These are phyloP conservation scores for Dictyostelium brefeldianum DNA, from an alignment of 78 protist species.

Conservation along the genomic window DNA sequence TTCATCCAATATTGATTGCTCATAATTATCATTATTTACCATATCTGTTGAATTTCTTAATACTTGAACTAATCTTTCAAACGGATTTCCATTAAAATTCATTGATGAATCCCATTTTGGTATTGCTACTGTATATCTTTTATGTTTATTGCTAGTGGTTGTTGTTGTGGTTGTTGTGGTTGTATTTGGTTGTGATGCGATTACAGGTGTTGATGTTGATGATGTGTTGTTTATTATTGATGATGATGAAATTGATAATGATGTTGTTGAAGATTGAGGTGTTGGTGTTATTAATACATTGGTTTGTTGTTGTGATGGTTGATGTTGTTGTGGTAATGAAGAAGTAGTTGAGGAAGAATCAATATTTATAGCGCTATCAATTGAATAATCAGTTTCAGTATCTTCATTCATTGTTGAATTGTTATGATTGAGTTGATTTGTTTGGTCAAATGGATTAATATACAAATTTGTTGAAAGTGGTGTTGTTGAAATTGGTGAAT, in stretches of 20 bases:
- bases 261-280: background rate
- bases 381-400: constrained; percentile 7
- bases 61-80: constrained; percentile 41
- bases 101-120: constrained; percentile 64
- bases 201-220: background rate
- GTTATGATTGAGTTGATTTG: background rate
- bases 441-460: too few relatives aligned
- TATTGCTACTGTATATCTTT: constrained; percentile 58
- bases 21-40: background rate
- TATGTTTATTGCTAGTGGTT: background rate
- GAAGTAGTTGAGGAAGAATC: background rate
- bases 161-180: background rate
- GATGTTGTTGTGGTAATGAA: background rate
- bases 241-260: constrained; percentile 23
- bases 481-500: background rate
- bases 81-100: constrained; percentile 74
- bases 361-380: constrained; percentile 10
- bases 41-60: constrained; percentile 30
- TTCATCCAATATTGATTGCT: background rate
- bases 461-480: too few relatives aligned
- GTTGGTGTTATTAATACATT: background rate
- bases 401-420: background rate
- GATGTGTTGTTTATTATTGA: background rate
- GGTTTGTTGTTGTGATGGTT: background rate
- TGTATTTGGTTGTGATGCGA: background rate